phyloP scores from a whole-genome alignment of 192 early-diverging fungal genomes.

The Mortierella alpina region DNA sequence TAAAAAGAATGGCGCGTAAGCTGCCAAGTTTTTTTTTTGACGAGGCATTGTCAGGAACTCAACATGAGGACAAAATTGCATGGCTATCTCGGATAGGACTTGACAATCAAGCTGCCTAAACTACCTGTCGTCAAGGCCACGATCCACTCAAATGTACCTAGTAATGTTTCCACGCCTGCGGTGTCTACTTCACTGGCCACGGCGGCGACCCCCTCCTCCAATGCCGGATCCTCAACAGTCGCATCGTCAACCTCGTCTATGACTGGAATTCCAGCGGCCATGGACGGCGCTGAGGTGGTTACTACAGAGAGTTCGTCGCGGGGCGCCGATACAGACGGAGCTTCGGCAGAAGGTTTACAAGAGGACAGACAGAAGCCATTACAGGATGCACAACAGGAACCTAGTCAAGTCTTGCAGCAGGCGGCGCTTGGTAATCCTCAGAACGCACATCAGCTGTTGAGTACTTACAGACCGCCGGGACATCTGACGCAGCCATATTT shows the following conservation, averaged over 20 bases:
- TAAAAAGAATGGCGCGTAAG: background rate
- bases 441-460: slow-evolving; percentile 23
- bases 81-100: slow-evolving; percentile 12
- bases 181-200: background rate
- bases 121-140: slow-evolving; percentile 34
- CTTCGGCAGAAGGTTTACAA: background rate
- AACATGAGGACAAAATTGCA: background rate
- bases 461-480: slow-evolving; percentile 30
- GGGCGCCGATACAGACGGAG: background rate
- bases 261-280: background rate
- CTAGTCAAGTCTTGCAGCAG: background rate
- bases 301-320: background rate
- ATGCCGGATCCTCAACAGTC: background rate
- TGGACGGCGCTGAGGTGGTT: background rate
- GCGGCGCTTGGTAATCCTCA: background rate
- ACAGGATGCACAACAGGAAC: background rate
- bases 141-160: slow-evolving; percentile 31
- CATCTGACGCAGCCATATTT: slow-evolving; percentile 49
- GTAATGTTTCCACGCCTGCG: background rate
- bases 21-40: background rate
- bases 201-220: background rate
- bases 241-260: background rate
- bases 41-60: background rate
- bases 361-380: background rate
- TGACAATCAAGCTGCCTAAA: slow-evolving; percentile 46